phyloP scores from a whole-genome alignment of 2,329 filamentous ascomycete genomes.

The Arachnomyces sp. region DNA sequence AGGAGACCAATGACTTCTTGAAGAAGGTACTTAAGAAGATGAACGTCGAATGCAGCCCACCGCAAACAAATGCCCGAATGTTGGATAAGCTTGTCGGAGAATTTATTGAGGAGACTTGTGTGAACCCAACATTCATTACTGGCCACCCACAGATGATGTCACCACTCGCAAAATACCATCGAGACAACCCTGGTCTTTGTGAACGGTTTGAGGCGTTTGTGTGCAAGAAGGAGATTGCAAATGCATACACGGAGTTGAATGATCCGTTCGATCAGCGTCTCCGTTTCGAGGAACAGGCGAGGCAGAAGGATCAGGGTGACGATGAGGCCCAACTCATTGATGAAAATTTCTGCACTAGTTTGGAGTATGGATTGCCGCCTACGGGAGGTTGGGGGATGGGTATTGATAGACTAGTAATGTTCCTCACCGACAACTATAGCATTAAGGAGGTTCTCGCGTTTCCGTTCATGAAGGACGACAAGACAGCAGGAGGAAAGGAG shows the following conservation, averaged over 20 bases:
- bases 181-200: slow-evolving; percentile 71
- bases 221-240: slow-evolving; percentile 93
- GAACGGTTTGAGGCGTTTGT: slow-evolving; percentile 98
- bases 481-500: slow-evolving; percentile 37
- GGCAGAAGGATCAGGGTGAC: slow-evolving; percentile 92
- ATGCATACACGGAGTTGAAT: slow-evolving; percentile 97
- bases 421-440: slow-evolving; percentile 88
- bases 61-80: slow-evolving; percentile 90
- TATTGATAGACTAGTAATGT: slow-evolving; percentile 90
- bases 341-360: slow-evolving; percentile 84
- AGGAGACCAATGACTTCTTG: slow-evolving; percentile 84
- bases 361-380: slow-evolving; percentile 86
- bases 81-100: slow-evolving; percentile 91
- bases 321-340: slow-evolving; percentile 95
- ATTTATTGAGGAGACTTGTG: slow-evolving; percentile 87
- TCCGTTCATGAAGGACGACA: slow-evolving; percentile 95
- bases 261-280: slow-evolving; percentile 91
- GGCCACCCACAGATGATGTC: slow-evolving; percentile 88
- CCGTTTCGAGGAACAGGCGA: slow-evolving; percentile 88
- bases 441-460: slow-evolving; percentile 96
- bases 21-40: slow-evolving; percentile 77
- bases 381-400: slow-evolving; percentile 97
- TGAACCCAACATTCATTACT: slow-evolving; percentile 87
- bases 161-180: slow-evolving; percentile 91
- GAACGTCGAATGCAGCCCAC: slow-evolving; percentile 81